Evolutionary conservation across 1,284 basidiomycete species (phyloP).

Genomic region (Puccinia hordei): DNA sequence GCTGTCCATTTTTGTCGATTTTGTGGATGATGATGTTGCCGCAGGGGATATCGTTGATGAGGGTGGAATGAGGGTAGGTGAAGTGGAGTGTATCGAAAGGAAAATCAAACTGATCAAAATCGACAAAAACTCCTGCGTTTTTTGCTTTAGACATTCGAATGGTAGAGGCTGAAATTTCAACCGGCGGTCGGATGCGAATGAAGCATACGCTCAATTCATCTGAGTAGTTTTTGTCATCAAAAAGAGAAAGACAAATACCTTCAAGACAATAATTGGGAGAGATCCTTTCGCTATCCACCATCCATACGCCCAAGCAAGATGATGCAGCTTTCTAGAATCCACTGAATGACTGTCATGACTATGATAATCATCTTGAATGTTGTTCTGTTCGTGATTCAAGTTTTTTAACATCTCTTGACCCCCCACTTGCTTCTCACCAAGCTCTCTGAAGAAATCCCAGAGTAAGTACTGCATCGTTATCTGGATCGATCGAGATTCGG

Average conservation of each 20-base stretch:
- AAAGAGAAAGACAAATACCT: slow-evolving; percentile 63
- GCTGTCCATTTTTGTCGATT: slow-evolving; percentile 10
- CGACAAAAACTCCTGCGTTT: slow-evolving; percentile 24
- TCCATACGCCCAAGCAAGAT: slow-evolving; percentile 74
- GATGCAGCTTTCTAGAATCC: slow-evolving; percentile 64
- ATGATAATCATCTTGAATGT: slow-evolving; percentile 48
- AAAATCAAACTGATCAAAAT: slow-evolving; percentile 27
- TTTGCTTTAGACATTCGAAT: slow-evolving; percentile 17
- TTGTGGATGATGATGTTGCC: neutral
- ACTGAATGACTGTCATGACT: slow-evolving; percentile 61
- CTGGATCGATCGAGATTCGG: slow-evolving; percentile 68
- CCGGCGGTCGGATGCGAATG: neutral
- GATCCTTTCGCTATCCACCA: slow-evolving; percentile 80
- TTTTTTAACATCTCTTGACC: slow-evolving; percentile 75
- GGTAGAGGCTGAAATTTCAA: slow-evolving; percentile 25
- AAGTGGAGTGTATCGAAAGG: slow-evolving; percentile 25
- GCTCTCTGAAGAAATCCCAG: slow-evolving; percentile 93
- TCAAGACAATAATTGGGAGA: slow-evolving; percentile 74
- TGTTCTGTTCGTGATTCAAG: slow-evolving; percentile 58
- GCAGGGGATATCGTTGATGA: neutral
- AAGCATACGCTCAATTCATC: neutral
- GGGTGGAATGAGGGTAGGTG: slow-evolving; percentile 32
- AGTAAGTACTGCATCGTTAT: slow-evolving; percentile 93
- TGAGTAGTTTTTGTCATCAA: neutral
- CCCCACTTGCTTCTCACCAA: slow-evolving; percentile 81